Percentiles rank a stretch among this genome's conserved stretches.
These are phyloP conservation scores for Colletotrichum sp. DNA, from an alignment of 2,329 filamentous ascomycete species.

Conservation along the genomic window DNA sequence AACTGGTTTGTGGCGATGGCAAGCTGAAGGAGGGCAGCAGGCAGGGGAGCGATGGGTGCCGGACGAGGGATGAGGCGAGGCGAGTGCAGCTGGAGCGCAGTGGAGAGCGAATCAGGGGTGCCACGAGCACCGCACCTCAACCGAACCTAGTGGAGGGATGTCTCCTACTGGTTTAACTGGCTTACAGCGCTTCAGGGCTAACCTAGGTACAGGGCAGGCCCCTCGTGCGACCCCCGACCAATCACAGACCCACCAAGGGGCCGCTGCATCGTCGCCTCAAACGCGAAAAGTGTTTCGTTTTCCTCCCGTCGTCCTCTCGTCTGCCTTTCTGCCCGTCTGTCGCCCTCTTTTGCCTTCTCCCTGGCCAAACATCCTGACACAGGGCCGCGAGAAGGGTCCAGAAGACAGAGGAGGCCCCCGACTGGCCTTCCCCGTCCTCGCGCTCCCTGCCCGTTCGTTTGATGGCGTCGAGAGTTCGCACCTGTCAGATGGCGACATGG, in stretches of 20 bases:
- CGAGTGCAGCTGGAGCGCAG: neutral
- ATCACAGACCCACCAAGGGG: slow-evolving; percentile 19
- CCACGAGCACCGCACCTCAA: neutral
- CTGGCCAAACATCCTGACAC: neutral
- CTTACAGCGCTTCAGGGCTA: neutral
- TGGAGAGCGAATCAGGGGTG: neutral
- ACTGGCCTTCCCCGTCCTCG: neutral
- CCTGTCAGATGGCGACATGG: slow-evolving; percentile 4
- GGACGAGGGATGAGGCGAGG: neutral
- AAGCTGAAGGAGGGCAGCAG: neutral
- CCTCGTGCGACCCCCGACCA: neutral
- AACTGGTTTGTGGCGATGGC: neutral
- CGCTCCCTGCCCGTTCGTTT: neutral
- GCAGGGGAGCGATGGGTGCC: neutral
- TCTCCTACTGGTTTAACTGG: neutral
- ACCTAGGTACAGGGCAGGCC: neutral
- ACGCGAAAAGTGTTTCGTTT: slow-evolving; percentile 17
- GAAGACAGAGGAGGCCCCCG: neutral
- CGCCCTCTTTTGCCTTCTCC: neutral
- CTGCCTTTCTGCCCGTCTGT: neutral
- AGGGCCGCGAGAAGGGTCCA: neutral
- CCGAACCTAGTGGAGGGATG: too few species aligned
- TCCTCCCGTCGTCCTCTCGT: neutral
- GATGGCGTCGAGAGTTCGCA: neutral
- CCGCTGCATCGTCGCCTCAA: slow-evolving; percentile 5